Evolutionary conservation across 768 basidiomycete species (phyloP), one percentile per base, ranked within the genome.

Genomic region (Collybia mongolica): DNA sequence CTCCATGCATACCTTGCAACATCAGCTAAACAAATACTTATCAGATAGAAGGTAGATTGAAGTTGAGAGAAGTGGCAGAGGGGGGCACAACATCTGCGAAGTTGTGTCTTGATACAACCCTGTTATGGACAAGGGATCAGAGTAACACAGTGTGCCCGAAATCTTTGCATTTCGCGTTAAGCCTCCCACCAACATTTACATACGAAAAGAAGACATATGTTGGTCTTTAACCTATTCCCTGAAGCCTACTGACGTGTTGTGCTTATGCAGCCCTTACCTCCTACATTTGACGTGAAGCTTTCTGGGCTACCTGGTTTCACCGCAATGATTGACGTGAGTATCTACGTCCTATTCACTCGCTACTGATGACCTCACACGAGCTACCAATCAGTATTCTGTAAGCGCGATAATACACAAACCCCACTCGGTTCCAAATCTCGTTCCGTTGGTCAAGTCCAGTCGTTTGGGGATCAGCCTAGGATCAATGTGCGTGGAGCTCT

Each of bases 251-350:
- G 40, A 52, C 36, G 28, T 39, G n/a, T n/a, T 47, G 11, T 38
- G 14, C 9, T 3, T 20, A 40, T 49, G 26, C 48, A 90, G 88
- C 73, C 81, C 39, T 71, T 91, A 19, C 88, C 88, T 18, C 89
- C 88, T 0, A 86, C 81, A 11, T 84, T 82, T 53, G 72, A 81
- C 49, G 81, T 84, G 14, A 85, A 83, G 54, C 69, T 90, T 15
- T 77, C 79, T 11, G 88, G 88, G 2, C 63, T 90, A 6, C 88
- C 88, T 8, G 89, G 88, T 1, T 89, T 90, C 59, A 70, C 73
- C 14, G 86, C 88, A 12, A 76, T 65, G 6, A 80, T 88, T 46
- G 78, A 79, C 51, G 77, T 77, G 59, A 54, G 69, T 52, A 20
- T 39, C 24, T 26, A 5, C 3, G 32, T 32, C 32, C 11, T 32